phyloP scores from a whole-genome alignment of 2,329 filamentous ascomycete genomes.

The Aspergillus sp. region DNA sequence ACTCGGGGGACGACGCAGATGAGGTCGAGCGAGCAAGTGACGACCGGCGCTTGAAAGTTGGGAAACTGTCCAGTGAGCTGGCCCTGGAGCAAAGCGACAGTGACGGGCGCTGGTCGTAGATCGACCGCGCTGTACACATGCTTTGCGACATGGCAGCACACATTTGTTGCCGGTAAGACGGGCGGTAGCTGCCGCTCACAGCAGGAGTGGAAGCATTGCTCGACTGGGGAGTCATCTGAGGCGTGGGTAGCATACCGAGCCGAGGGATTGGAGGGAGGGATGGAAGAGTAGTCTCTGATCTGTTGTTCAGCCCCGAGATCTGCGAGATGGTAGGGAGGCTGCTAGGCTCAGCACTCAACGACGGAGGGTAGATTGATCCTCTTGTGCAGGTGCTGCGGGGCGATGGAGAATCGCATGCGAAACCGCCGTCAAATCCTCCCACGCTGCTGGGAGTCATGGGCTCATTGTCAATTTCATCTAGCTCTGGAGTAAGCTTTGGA shows the following conservation, averaged over 20 bases:
- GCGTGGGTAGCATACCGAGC: slow-evolving; percentile 63
- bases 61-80: slow-evolving; percentile 53
- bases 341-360: slow-evolving; percentile 27
- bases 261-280: slow-evolving; percentile 61
- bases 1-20: slow-evolving; percentile 62
- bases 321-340: slow-evolving; percentile 40
- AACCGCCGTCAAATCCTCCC: slow-evolving; percentile 31
- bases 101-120: slow-evolving; percentile 56
- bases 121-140: slow-evolving; percentile 59
- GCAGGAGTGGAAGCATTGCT: slow-evolving; percentile 62
- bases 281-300: slow-evolving; percentile 43
- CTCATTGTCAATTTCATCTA: slow-evolving; percentile 53
- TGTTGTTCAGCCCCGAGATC: slow-evolving; percentile 56
- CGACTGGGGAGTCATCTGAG: slow-evolving; percentile 63
- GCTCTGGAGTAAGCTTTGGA: slow-evolving; percentile 60
- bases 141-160: slow-evolving; percentile 63
- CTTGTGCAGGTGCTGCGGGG: slow-evolving; percentile 28
- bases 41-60: slow-evolving; percentile 53
- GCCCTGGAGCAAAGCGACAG: slow-evolving; percentile 39
- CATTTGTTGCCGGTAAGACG: slow-evolving; percentile 60
- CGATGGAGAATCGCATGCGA: slow-evolving; percentile 35
- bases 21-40: slow-evolving; percentile 58
- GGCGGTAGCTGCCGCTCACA: slow-evolving; percentile 57
- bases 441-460: slow-evolving; percentile 36
- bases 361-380: slow-evolving; percentile 18